phyloP scores from a whole-genome alignment of 2,329 filamentous ascomycete genomes.

The Hirsutella thompsonii region DNA sequence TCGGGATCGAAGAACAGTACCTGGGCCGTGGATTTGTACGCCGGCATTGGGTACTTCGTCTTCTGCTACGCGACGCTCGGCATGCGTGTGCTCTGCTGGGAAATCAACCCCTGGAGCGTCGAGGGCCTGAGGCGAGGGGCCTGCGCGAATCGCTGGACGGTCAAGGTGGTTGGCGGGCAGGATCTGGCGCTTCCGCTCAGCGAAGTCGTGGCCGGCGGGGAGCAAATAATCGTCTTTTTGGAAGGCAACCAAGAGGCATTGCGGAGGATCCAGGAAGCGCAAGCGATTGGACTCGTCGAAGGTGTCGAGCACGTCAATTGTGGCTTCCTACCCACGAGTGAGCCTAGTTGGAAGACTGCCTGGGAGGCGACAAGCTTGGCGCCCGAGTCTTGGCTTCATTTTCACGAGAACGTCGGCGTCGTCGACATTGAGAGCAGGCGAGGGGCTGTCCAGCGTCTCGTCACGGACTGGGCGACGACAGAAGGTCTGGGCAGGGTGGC shows the following conservation, averaged over 20 bases:
- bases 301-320: constrained; percentile 48
- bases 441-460: constrained; percentile 33
- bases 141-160: constrained; percentile 50
- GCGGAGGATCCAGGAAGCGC: constrained; percentile 23
- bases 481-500: constrained; percentile 12
- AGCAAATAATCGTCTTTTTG: constrained; percentile 52
- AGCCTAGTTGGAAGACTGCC: constrained; percentile 37
- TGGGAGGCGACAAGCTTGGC: constrained; percentile 27
- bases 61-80: constrained; percentile 70
- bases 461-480: constrained; percentile 22
- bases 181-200: constrained; percentile 25
- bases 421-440: constrained; percentile 34
- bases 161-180: constrained; percentile 35
- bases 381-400: constrained; percentile 42
- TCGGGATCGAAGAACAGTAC: constrained; percentile 10
- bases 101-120: constrained; percentile 79
- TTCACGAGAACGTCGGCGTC: constrained; percentile 53
- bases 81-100: constrained; percentile 70
- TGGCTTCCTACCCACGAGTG: constrained; percentile 47
- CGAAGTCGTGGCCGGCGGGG: constrained; percentile 25
- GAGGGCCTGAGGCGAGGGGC: constrained; percentile 73
- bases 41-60: constrained; percentile 87
- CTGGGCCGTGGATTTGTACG: constrained; percentile 71
- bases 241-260: constrained; percentile 52
- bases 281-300: constrained; percentile 16